A percentile compares a stretch with the other conserved stretches of the same genome.
These are phyloP conservation scores for Microbotryum intermedium DNA, from an alignment of 1,284 basidiomycete species.

Conservation along the genomic window DNA sequence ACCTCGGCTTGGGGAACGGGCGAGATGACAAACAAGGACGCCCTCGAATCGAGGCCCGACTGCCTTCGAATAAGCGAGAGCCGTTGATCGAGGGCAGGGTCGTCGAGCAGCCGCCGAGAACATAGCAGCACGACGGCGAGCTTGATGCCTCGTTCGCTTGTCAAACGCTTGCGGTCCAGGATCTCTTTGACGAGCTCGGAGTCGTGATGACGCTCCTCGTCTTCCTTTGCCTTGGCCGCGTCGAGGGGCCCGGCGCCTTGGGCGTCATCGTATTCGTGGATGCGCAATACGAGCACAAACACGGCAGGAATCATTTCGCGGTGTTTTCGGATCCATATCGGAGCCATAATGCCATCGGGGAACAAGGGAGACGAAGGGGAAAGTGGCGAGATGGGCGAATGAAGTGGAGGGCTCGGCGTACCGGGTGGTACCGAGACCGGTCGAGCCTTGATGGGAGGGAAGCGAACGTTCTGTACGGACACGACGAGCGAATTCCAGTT, in stretches of 20 bases:
- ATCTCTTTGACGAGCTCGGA: slow-evolving; percentile 68
- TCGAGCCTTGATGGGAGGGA: slow-evolving; percentile 75
- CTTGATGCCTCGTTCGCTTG: slow-evolving; percentile 81
- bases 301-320: slow-evolving; percentile 81
- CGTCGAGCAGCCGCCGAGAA: slow-evolving; percentile 67
- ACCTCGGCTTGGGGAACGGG: slow-evolving; percentile 75
- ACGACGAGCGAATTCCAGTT: neutral
- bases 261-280: slow-evolving; percentile 53
- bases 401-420: slow-evolving; percentile 39
- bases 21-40: slow-evolving; percentile 85
- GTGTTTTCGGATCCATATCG: slow-evolving; percentile 95
- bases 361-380: slow-evolving; percentile 77
- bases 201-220: slow-evolving; percentile 64
- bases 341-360: slow-evolving; percentile 90
- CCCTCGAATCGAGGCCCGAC: slow-evolving; percentile 79
- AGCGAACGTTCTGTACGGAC: slow-evolving; percentile 51
- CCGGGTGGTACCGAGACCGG: slow-evolving; percentile 42
- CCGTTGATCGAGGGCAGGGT: slow-evolving; percentile 68
- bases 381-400: slow-evolving; percentile 84
- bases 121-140: slow-evolving; percentile 91
- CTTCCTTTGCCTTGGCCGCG: slow-evolving; percentile 43
- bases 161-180: slow-evolving; percentile 62
- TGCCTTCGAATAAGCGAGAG: slow-evolving; percentile 77
- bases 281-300: slow-evolving; percentile 76
- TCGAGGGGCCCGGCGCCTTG: slow-evolving; percentile 30